Evolutionary conservation across 1,284 basidiomycete genomes (phyloP), one percentile per base, ranked within the genome.

Genomic region (Neonothopanus nambi): DNA sequence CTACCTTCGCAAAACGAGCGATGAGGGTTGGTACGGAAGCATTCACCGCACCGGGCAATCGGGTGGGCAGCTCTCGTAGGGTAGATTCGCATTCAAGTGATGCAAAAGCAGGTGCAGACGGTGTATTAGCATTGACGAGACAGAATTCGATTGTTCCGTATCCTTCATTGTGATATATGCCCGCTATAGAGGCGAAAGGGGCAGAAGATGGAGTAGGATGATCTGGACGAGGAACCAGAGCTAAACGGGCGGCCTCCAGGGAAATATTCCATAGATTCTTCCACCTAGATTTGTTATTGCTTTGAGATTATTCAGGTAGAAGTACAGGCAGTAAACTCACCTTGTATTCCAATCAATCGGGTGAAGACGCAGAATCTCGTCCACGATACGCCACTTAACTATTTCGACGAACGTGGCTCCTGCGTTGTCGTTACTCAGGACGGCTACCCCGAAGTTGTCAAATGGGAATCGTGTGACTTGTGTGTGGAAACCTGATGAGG

Each of bases 141-240:
- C 65, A 66, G 4, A 67, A 45, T 47, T 65, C 63, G 24, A 62
- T 26, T 2, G 28, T 36, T 2, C 65, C 66, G 37, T 67, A 67
- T 12, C 55, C 66, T 4, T 6, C 33, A 40, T 60, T 57, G 36
- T 47, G 42, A 44, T 66, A 67, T 2, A 49, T 40, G 1, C 66
- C 64, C 21, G 59, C 51, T 15, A 65, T 39, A 9, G 50, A 13
- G 17, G 54, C 46, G 23, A 65, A 57, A 23, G 54, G 43, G 3
- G 42, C 51, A 1, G 60, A 55, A 9, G 65, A 61, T 15, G 56
- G 50, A 8, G 59, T 45, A 11, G 60, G 56, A 24, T 67, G 60
- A n/a, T 43, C 3, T 2, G 63, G 63, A 5, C 62, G 61, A 12
- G 62, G 59, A n/a, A 57, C 52, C 2, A 58, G 44, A 7, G 48